These are phyloP conservation scores for Pichia sorboxylosa DNA, from an alignment of 1,139 yeast genomes.

Conservation along the genomic window DNA sequence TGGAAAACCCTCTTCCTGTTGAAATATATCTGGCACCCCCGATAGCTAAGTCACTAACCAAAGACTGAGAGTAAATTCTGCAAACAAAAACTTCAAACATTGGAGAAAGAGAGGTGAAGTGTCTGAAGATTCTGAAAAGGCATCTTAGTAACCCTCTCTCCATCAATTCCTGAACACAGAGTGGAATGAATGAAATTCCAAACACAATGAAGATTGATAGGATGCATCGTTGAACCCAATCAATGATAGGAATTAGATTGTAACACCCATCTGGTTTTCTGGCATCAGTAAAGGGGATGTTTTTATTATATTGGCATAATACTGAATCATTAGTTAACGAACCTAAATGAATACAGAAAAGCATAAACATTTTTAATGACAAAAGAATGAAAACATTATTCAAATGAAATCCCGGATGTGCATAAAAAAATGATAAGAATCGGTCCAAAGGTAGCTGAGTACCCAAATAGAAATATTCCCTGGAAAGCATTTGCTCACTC, in stretches of 20 bases:
- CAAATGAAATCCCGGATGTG: constrained; percentile 47
- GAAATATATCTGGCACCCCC: constrained; percentile 48
- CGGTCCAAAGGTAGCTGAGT: constrained; percentile 39
- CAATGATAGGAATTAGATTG: constrained; percentile 37
- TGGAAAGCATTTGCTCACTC: constrained; percentile 46
- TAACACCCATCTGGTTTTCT: constrained; percentile 35
- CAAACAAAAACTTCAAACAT: constrained; percentile 45
- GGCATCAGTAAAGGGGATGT: constrained; percentile 38
- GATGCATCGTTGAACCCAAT: constrained; percentile 40
- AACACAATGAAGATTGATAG: constrained; percentile 40
- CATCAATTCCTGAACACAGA: constrained; percentile 39
- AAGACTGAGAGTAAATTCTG: constrained; percentile 37
- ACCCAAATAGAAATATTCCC: constrained; percentile 32
- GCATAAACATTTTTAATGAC: constrained; percentile 28
- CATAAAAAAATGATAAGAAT: constrained; percentile 42
- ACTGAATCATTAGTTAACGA: constrained; percentile 34
- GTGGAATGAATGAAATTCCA: constrained; percentile 38
- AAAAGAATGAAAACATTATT: constrained; percentile 36
- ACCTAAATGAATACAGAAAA: constrained; percentile 37
- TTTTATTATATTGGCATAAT: constrained; percentile 35
- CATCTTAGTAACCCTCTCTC: constrained; percentile 41
- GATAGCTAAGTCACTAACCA: constrained; percentile 35
- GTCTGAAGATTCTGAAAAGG: constrained; percentile 32
- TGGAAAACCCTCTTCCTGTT: constrained; percentile 46
- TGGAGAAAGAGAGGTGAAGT: constrained; percentile 40